Evolutionary conservation across 2,329 filamentous ascomycete genomes (phyloP).

Genomic region (Trichophyton benhamiae): DNA sequence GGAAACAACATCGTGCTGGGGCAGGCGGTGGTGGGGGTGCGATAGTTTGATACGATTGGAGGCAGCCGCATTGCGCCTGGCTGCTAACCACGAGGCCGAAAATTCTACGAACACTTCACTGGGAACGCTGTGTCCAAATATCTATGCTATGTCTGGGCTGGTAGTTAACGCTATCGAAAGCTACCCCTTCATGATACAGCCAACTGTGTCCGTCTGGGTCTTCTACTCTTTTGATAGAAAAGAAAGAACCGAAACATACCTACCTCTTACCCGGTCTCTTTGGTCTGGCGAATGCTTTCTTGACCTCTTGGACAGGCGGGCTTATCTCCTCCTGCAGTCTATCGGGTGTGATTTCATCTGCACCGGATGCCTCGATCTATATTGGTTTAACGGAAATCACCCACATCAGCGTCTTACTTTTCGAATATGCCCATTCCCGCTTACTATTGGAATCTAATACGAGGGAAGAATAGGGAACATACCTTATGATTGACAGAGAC

Average conservation of each 20-base stretch:
- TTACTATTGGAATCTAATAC: background rate
- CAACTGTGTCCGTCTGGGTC: background rate
- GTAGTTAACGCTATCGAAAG: background rate
- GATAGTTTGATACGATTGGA: background rate
- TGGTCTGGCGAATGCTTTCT: slow-evolving; percentile 49
- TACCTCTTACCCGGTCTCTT: slow-evolving; percentile 46
- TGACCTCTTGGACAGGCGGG: slow-evolving; percentile 36
- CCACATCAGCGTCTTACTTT: background rate
- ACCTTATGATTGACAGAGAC: slow-evolving; percentile 47
- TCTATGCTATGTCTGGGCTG: background rate
- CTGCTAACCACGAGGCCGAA: background rate
- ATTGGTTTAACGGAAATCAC: background rate
- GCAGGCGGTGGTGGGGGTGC: background rate
- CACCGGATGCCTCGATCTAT: slow-evolving; percentile 47
- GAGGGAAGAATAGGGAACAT: slow-evolving; percentile 15
- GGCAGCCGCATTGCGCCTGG: background rate
- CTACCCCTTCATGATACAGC: background rate
- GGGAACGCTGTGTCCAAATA: background rate
- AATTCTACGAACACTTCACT: background rate
- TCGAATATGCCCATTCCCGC: background rate
- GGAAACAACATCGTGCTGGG: slow-evolving; percentile 39
- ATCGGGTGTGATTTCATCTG: slow-evolving; percentile 44
- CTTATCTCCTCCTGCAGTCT: slow-evolving; percentile 43
- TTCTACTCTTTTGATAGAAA: background rate
- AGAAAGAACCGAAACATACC: background rate